Evolutionary conservation across 2,329 filamentous ascomycete genomes (phyloP).

Genomic region (Colletotrichum truncatum): DNA sequence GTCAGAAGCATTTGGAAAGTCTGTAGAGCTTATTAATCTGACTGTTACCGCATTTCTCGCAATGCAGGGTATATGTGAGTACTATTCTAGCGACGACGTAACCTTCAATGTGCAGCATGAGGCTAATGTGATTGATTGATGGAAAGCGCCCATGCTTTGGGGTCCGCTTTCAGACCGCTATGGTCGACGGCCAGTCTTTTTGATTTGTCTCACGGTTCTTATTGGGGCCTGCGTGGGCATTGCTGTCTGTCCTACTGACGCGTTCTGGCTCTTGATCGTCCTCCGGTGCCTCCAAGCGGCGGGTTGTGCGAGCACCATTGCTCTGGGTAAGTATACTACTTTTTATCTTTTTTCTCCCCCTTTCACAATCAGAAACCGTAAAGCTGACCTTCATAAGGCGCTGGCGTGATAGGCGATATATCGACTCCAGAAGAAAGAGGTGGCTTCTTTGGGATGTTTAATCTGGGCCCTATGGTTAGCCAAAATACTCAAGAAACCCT

Average conservation of each 20-base stretch:
- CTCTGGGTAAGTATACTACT: constrained; percentile 29
- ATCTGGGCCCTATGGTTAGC: constrained; percentile 41
- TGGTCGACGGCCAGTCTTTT: constrained; percentile 40
- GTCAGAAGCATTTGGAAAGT: constrained; percentile 37
- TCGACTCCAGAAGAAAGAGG: constrained; percentile 41
- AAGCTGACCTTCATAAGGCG: constrained; percentile 29
- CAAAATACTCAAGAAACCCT: no score
- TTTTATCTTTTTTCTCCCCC: neutral
- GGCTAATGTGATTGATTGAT: rapidly evolving
- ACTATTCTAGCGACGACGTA: no score
- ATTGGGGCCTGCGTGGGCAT: constrained; percentile 43
- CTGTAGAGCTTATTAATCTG: constrained; percentile 41
- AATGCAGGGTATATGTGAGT: constrained; percentile 38
- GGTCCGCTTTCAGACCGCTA: constrained; percentile 44
- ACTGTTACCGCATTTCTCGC: constrained; percentile 43
- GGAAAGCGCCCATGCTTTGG: constrained; percentile 43
- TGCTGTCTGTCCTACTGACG: constrained; percentile 39
- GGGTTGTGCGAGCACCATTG: constrained; percentile 45
- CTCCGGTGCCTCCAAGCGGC: constrained; percentile 41
- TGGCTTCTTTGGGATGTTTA: constrained; percentile 44
- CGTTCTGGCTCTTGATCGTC: constrained; percentile 43
- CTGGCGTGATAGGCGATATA: constrained; percentile 44
- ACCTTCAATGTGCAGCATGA: no score
- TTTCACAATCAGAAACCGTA: no score
- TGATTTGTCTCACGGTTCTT: constrained; percentile 40